Base-by-base conservation (phyloP, 768 basidiomycete genomes). In the Amanita molliuscula region DNA sequence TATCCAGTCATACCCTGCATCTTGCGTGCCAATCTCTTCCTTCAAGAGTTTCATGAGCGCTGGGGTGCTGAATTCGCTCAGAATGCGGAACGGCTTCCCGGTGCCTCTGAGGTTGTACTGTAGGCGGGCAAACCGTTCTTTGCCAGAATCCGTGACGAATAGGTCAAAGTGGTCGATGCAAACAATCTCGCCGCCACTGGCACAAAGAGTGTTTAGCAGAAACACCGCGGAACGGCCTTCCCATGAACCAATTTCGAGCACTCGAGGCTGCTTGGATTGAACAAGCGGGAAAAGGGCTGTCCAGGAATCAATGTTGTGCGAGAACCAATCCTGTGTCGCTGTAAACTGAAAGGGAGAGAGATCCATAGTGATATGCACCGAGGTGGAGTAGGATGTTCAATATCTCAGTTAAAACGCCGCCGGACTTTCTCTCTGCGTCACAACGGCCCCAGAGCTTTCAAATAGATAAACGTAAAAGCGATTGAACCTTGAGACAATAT, bases 81-180 rank as follows among this genome's bases (percentile, higher is more conserved):
- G 53, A 53, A 81, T 60, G 35, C 77, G 74, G 47, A 66, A 69
- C 26, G 61, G 60, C 55, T 67, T 67, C 16, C 73, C 71, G 3
- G 76, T 73, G 48, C 70, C 55, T 7, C 61, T 25, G 21, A 80
- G 66, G 56, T 81, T 81, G 55, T 76, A 73, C 33, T 56, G 60
- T 41, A 80, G 57, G 53, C 65, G 74, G 15, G 58, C 55, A 58
- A 66, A 62, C 1, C 79, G 67, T 54, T 74, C 70, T 37, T 63
- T 61, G 26, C 79, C 79, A 5, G 70, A 77, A 1, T 61, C 56
- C 13, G 78, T 77, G 1, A 40, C 53, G 63, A 75, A 64, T 35
- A 81, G 67, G 51, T 81, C 79, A 55, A 80, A 78, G 53, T 79
- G 79, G 57, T 80, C 79, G 52, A 80, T 70, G 56, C 76, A 79